Percentiles rank a stretch among this genome's conserved stretches.
phyloP scores from a whole-genome alignment of 768 basidiomycete species.

The Boletus sp. region DNA sequence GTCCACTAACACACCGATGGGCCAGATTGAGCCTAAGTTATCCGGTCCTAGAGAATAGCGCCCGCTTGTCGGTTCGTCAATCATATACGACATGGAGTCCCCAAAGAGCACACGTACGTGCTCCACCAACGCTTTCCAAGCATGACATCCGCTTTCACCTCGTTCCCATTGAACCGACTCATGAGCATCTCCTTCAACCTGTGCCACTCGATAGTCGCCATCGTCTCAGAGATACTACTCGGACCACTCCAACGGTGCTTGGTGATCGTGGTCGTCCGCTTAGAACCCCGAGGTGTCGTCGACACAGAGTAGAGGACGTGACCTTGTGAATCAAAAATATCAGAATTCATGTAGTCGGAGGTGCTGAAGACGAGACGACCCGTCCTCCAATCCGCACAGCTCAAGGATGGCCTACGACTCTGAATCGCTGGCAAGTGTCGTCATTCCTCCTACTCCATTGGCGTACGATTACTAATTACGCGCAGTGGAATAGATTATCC shows the following conservation, averaged over 20 bases:
- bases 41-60: no score
- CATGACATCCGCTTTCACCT: conserved; percentile 25
- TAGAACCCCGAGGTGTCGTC: conserved; percentile 11
- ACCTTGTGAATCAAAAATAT: conserved; percentile 19
- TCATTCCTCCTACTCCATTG: no score
- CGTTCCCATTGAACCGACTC: conserved; percentile 31
- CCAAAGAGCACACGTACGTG: conserved; percentile 17
- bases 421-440: no score
- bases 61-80: no score
- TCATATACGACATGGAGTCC: no score
- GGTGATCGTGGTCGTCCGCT: conserved; percentile 23
- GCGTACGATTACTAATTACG: no score
- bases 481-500: no score
- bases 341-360: conserved; percentile 18
- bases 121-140: conserved; percentile 22
- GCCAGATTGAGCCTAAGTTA: no score
- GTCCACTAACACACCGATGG: no score
- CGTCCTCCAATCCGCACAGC: no score
- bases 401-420: no score
- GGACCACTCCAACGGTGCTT: conserved; percentile 24
- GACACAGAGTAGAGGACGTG: conserved; percentile 22
- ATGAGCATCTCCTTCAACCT: conserved; percentile 26
- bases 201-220: conserved; percentile 38
- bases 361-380: conserved; percentile 22
- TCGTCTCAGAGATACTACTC: conserved; percentile 19